These are phyloP conservation scores for Trichocomaceae sp. DNA, from an alignment of 2,329 filamentous ascomycete genomes.

Conservation along the genomic window DNA sequence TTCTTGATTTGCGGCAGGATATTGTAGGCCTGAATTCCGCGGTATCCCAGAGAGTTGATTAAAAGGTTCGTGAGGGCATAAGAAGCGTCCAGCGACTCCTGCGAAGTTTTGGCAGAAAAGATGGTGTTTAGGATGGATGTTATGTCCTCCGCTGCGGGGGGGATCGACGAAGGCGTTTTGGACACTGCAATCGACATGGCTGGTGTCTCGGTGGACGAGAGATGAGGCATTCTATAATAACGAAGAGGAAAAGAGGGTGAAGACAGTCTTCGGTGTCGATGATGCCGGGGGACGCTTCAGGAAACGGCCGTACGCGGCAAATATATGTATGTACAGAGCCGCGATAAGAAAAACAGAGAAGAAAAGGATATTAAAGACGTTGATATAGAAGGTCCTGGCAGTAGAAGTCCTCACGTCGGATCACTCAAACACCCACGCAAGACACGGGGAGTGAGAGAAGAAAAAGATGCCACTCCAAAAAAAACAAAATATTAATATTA, in stretches of 20 bases:
- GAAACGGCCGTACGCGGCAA: conserved; percentile 3
- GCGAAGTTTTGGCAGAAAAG: conserved; percentile 63
- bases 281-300: conserved; percentile 5
- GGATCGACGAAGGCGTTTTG: conserved; percentile 40
- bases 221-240: conserved; percentile 41
- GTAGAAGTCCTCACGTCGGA: neutral
- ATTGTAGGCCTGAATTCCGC: conserved; percentile 56
- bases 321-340: conserved; percentile 10
- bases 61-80: conserved; percentile 60
- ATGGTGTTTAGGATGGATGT: conserved; percentile 58
- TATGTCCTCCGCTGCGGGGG: conserved; percentile 62
- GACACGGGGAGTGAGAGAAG: neutral
- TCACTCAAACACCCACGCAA: neutral
- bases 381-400: neutral
- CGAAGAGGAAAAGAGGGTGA: neutral
- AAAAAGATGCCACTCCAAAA: neutral
- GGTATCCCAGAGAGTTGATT: conserved; percentile 58
- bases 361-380: neutral
- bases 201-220: conserved; percentile 35
- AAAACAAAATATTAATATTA: no score
- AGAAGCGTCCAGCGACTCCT: conserved; percentile 61
- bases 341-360: neutral
- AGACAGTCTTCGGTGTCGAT: neutral
- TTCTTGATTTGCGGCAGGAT: conserved; percentile 61
- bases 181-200: conserved; percentile 43